phyloP scores from a whole-genome alignment of 73 alveolate genomes.

The Paramecium pentaurelia region DNA sequence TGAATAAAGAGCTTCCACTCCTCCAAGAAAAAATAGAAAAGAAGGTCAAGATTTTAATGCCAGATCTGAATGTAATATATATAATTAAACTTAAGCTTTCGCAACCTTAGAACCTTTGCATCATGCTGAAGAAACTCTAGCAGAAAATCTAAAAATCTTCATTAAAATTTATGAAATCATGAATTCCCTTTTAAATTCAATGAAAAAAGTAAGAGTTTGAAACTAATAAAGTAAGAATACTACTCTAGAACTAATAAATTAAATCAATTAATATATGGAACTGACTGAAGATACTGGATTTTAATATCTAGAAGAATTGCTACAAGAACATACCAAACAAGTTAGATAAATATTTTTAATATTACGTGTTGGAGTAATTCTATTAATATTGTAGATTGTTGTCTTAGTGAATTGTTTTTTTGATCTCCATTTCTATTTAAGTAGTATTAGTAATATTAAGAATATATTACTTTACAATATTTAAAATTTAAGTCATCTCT shows the following conservation, averaged over 20 bases:
- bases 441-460: neutral
- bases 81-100: neutral
- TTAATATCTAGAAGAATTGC: neutral
- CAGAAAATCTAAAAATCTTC: neutral
- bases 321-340: neutral
- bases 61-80: constrained; percentile 21
- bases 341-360: neutral
- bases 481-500: neutral
- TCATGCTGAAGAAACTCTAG: neutral
- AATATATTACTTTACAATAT: neutral
- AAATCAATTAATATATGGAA: neutral
- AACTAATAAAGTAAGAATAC: constrained; percentile 25
- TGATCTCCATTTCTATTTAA: constrained; percentile 36
- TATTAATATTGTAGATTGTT: neutral
- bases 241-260: neutral
- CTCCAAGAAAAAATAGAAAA: constrained; percentile 14
- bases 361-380: neutral
- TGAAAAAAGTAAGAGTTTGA: constrained; percentile 12
- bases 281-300: neutral
- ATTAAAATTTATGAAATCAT: neutral
- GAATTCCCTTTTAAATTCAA: neutral
- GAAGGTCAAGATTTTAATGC: neutral
- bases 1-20: neutral
- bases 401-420: constrained; percentile 37
- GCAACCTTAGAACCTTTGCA: constrained; percentile 8